Percentiles rank a stretch among this genome's conserved stretches.
These are phyloP conservation scores for Nasturtium officinale DNA, from an alignment of 345 rosid genomes.

Conservation along the genomic window DNA sequence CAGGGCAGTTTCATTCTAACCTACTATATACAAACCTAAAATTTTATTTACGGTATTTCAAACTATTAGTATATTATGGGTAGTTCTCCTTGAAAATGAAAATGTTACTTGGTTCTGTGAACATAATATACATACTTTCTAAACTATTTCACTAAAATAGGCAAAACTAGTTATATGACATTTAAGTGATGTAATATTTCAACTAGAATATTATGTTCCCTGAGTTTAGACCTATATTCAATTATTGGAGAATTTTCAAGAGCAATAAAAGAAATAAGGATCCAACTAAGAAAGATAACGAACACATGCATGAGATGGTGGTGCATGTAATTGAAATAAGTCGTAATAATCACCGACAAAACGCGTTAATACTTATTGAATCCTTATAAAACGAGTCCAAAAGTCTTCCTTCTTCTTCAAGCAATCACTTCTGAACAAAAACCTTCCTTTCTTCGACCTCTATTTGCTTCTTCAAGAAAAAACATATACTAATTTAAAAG, in stretches of 20 bases:
- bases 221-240: constrained; percentile 31
- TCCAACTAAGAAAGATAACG: constrained; percentile 48
- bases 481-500: not conserved
- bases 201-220: constrained; percentile 4
- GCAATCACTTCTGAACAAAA: constrained; percentile 24
- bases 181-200: not conserved
- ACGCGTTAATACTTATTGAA: constrained; percentile 24
- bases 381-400: constrained; percentile 35
- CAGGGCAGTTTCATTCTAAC: not conserved
- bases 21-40: not conserved
- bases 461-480: constrained; percentile 12
- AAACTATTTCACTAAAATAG: not conserved
- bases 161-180: constrained; percentile 8
- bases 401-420: constrained; percentile 40
- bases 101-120: not conserved
- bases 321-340: constrained; percentile 43
- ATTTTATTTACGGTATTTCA: not conserved
- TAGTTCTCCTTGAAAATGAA: not conserved
- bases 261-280: constrained; percentile 15
- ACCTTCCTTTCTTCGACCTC: constrained; percentile 11
- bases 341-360: constrained; percentile 45
- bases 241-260: constrained; percentile 35
- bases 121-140: not conserved
- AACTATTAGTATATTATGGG: not conserved
- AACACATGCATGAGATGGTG: constrained; percentile 44